phyloP scores from a whole-genome alignment of 2,329 filamentous ascomycete species.

The Emericellopsis atlantica region DNA sequence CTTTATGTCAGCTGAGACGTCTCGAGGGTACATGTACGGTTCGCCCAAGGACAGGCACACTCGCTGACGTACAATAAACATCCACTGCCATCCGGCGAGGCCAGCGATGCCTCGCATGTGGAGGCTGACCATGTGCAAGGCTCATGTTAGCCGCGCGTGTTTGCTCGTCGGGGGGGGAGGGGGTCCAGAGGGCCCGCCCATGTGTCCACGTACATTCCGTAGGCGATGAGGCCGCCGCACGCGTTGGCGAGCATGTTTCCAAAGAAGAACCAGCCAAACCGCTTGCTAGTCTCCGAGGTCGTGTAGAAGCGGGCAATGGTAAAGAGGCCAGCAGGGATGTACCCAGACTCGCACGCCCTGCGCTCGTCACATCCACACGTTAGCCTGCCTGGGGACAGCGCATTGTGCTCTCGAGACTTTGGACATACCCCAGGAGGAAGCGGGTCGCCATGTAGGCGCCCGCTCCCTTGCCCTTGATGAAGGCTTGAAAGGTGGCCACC shows the following conservation, averaged over 20 bases:
- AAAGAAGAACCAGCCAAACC: constrained; percentile 7
- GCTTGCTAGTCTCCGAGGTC: constrained; percentile 7
- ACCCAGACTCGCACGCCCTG: constrained; percentile 6
- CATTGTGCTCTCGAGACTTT: no score
- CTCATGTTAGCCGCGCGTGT: no score
- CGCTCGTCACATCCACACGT: no score
- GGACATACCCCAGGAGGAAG: constrained; percentile 8
- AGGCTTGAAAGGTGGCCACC: constrained; percentile 7
- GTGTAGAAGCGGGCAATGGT: constrained; percentile 9
- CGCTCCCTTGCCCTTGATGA: neutral
- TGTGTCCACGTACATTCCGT: neutral
- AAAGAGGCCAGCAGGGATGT: constrained; percentile 7
- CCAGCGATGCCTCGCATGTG: constrained; percentile 3
- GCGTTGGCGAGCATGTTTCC: constrained; percentile 6
- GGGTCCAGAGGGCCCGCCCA: no score
- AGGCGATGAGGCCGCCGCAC: constrained; percentile 4
- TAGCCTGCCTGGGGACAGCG: no score
- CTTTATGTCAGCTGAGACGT: neutral
- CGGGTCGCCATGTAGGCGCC: constrained; percentile 7
- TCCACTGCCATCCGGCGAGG: constrained; percentile 43
- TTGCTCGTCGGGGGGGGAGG: no score
- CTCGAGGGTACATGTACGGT: neutral
- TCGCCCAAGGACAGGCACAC: neutral
- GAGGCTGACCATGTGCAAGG: neutral
- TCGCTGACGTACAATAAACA: constrained; percentile 30